phyloP scores from a whole-genome alignment of 2,329 filamentous ascomycete genomes.

The Daldinia sp. region DNA sequence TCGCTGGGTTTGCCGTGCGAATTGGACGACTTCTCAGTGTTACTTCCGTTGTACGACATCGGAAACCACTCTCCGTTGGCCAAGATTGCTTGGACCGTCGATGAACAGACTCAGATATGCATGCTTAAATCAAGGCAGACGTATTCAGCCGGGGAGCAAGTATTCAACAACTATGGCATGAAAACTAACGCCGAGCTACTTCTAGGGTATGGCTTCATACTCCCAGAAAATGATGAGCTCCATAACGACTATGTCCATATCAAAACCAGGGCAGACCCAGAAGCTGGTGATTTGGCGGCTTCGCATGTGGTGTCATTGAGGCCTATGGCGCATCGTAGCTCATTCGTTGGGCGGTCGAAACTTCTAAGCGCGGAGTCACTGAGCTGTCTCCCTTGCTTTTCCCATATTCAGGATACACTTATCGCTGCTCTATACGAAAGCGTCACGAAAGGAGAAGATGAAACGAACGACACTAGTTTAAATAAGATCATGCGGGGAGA shows the following conservation, averaged over 20 bases:
- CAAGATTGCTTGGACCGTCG: conserved; percentile 65
- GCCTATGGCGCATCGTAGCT: conserved; percentile 61
- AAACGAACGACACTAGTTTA: conserved; percentile 45
- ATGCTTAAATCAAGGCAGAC: conserved; percentile 57
- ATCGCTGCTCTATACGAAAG: conserved; percentile 63
- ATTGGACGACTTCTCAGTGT: conserved; percentile 73
- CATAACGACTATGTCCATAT: conserved; percentile 73
- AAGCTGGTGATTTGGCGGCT: conserved; percentile 47
- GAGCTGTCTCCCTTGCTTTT: conserved; percentile 57
- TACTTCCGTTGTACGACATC: conserved; percentile 78
- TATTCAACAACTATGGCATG: conserved; percentile 73
- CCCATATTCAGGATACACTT: conserved; percentile 66
- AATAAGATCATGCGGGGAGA: conserved; percentile 59
- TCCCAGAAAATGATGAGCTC: conserved; percentile 60
- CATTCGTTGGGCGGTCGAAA: conserved; percentile 59
- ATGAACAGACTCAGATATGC: conserved; percentile 56
- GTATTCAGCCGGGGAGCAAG: conserved; percentile 65
- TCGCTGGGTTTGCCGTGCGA: conserved; percentile 54
- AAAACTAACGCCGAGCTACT: conserved; percentile 80
- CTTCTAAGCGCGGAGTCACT: conserved; percentile 52
- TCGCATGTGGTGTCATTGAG: conserved; percentile 63
- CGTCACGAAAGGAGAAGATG: conserved; percentile 43
- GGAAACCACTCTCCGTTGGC: conserved; percentile 76
- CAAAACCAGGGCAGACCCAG: conserved; percentile 57
- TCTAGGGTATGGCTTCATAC: conserved; percentile 72